phyloP scores from a whole-genome alignment of 306 rosid species.

The Prunus dulcis region DNA sequence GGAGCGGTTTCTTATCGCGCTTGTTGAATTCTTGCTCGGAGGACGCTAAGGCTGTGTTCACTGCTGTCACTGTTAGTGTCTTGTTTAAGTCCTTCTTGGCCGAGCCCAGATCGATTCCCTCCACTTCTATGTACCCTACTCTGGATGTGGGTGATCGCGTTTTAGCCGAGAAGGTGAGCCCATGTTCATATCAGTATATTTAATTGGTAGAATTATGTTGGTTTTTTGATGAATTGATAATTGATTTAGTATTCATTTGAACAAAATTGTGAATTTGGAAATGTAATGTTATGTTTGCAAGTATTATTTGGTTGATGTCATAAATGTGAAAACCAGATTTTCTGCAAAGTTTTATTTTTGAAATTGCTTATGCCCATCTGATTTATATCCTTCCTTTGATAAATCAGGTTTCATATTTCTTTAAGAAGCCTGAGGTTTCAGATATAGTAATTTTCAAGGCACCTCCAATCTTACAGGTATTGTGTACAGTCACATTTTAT shows the following conservation, averaged over 20 bases:
- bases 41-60: conserved; percentile 77
- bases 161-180: conserved; percentile 85
- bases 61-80: conserved; percentile 71
- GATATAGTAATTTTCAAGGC: conserved; percentile 90
- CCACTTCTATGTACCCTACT: conserved; percentile 87
- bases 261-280: not conserved
- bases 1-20: conserved; percentile 63
- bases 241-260: not conserved
- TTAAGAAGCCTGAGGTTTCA: conserved; percentile 84
- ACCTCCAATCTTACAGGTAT: conserved; percentile 78
- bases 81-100: conserved; percentile 77
- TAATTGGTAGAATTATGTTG: not conserved
- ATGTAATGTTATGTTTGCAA: not conserved
- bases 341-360: not conserved
- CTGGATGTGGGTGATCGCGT: conserved; percentile 90
- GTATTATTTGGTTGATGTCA: not conserved
- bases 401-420: conserved; percentile 75
- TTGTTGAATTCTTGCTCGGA: conserved; percentile 54
- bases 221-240: not conserved
- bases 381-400: conserved; percentile 8
- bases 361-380: not conserved
- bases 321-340: not conserved
- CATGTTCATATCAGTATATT: not conserved
- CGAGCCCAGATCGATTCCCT: conserved; percentile 91
- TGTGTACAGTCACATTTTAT: not conserved